Conservation (phyloP, 2,329 filamentous ascomycete species). For the Endocalyx cinctus region DNA sequence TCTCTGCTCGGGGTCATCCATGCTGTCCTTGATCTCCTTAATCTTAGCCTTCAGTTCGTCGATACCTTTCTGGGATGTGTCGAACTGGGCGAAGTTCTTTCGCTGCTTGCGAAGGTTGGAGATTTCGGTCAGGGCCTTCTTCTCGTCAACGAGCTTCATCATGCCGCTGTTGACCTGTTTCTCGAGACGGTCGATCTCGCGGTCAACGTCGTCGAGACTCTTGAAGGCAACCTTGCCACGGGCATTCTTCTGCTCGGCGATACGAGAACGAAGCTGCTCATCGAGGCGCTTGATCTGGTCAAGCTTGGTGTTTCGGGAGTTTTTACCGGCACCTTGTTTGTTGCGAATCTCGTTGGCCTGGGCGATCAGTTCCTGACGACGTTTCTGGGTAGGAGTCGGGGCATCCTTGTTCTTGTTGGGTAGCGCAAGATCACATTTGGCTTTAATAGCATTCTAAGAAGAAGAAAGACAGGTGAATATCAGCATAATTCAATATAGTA, state of each 20-base stretch:
- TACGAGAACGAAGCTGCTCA: conserved; percentile 78
- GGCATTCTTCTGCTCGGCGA: conserved; percentile 81
- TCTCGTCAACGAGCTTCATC: conserved; percentile 97
- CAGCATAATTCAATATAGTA: no score
- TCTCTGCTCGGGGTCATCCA: conserved; percentile 89
- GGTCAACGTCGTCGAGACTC: conserved; percentile 81
- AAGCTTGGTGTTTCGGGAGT: conserved; percentile 68
- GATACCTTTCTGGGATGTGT: conserved; percentile 82
- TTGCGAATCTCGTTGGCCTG: conserved; percentile 80
- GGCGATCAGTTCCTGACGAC: conserved; percentile 76
- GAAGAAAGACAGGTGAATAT: no score
- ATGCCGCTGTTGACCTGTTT: conserved; percentile 81
- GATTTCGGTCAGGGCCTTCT: conserved; percentile 83
- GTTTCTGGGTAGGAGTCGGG: conserved; percentile 75
- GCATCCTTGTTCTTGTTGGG: conserved; percentile 72
- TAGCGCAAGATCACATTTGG: conserved; percentile 79
- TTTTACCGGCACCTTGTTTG: conserved; percentile 85
- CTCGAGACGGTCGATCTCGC: conserved; percentile 74
- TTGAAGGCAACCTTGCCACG: conserved; percentile 80
- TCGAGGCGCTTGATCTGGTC: conserved; percentile 93
- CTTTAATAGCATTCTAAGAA: conserved; percentile 73
- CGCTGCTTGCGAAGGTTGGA: conserved; percentile 79
- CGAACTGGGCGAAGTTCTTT: conserved; percentile 85
- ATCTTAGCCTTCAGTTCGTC: conserved; percentile 84
- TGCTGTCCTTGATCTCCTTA: conserved; percentile 78